Conservation (phyloP, 148 eudicot species). For the Diospyros kaki region DNA sequence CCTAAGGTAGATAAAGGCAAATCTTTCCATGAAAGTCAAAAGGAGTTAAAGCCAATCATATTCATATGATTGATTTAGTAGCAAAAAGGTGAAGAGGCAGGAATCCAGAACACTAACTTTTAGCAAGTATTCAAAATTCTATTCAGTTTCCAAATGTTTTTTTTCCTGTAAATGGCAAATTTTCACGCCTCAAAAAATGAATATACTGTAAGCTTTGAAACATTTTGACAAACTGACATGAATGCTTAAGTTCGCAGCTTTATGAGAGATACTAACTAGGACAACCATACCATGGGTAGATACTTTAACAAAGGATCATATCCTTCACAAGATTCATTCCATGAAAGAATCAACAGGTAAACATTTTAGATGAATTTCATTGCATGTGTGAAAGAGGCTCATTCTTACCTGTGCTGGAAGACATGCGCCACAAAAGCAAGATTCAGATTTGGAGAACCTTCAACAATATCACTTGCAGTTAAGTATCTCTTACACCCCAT, state of each 20-base stretch:
- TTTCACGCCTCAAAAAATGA: neutral
- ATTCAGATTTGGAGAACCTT: conserved; percentile 87
- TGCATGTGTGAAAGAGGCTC: neutral
- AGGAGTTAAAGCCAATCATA: neutral
- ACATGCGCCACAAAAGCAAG: conserved; percentile 93
- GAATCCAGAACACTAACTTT: neutral
- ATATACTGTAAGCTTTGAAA: neutral
- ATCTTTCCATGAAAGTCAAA: neutral
- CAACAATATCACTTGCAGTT: conserved; percentile 89
- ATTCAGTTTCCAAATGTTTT: neutral
- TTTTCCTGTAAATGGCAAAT: no score
- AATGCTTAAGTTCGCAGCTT: neutral
- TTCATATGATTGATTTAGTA: neutral
- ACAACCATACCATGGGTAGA: neutral
- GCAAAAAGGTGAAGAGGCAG: neutral
- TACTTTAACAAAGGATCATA: neutral
- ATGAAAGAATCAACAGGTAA: conserved; percentile 11
- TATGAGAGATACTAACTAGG: neutral
- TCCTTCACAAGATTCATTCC: conserved; percentile 15
- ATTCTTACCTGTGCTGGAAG: conserved; percentile 83
- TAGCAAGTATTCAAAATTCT: neutral
- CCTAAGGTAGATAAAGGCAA: neutral
- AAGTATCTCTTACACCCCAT: conserved; percentile 99
- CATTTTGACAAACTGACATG: neutral
- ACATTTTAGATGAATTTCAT: conserved; percentile 4